These are phyloP conservation scores for Starmerella vaccinii DNA, from an alignment of 805 yeast genomes.

Conservation along the genomic window DNA sequence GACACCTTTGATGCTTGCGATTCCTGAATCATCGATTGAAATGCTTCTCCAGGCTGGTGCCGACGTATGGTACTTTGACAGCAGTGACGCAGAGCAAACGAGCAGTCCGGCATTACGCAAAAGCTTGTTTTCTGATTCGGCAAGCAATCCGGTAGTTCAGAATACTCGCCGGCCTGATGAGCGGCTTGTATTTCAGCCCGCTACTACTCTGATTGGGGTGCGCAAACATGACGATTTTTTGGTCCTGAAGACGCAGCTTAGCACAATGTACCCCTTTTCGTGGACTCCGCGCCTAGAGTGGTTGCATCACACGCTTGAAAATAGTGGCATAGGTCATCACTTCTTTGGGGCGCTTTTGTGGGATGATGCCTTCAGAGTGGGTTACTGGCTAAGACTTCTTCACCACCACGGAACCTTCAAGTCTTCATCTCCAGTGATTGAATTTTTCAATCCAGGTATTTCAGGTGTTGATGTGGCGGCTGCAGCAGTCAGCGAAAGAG, in stretches of 20 bases:
- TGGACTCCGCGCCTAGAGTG: conserved; percentile 1
- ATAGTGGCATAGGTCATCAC: not conserved
- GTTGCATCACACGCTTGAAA: not conserved
- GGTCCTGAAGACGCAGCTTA: not conserved
- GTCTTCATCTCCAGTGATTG: not conserved
- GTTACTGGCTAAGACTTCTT: not conserved
- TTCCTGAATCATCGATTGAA: conserved; percentile 49
- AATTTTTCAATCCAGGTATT: not conserved
- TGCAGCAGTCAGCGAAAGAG: not conserved
- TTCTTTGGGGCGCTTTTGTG: not conserved
- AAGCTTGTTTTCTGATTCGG: not conserved
- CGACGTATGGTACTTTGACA: conserved; percentile 30
- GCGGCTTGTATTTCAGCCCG: not conserved
- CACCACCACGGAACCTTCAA: not conserved
- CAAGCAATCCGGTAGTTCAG: not conserved
- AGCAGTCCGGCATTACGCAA: conserved; percentile 2
- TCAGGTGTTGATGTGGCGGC: not conserved
- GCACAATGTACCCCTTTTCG: not conserved
- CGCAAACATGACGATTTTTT: not conserved
- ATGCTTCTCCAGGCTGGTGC: conserved; percentile 45
- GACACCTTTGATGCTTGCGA: conserved; percentile 52
- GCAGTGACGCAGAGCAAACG: not conserved
- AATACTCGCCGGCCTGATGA: not conserved
- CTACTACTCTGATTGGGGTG: not conserved
- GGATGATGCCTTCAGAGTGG: conserved; percentile 3